Percentiles rank a stretch among this genome's conserved stretches.
phyloP scores from a whole-genome alignment of 2,329 filamentous ascomycete genomes.

The Trichoderma breve region DNA sequence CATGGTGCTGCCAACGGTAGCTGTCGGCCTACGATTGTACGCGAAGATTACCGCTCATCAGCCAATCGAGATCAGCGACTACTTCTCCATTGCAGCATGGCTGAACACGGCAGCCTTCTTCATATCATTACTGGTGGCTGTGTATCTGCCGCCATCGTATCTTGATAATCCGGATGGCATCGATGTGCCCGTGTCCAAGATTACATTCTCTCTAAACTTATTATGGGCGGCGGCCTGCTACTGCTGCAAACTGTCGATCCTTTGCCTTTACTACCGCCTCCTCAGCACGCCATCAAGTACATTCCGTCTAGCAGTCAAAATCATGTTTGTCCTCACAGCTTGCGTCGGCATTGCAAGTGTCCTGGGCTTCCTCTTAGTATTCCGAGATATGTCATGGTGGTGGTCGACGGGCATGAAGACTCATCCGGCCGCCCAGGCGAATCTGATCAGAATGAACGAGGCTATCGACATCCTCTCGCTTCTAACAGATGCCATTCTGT shows the following conservation, averaged over 20 bases:
- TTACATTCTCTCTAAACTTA: slow-evolving; percentile 10
- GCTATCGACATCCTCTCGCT: slow-evolving; percentile 13
- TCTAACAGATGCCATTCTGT: slow-evolving; percentile 6
- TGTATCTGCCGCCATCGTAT: slow-evolving; percentile 3
- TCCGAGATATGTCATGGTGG: slow-evolving; percentile 13
- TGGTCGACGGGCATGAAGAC: slow-evolving; percentile 8
- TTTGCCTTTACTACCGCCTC: slow-evolving; percentile 11
- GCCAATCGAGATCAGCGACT: slow-evolving; percentile 9
- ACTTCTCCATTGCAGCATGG: slow-evolving; percentile 10
- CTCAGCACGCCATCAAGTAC: slow-evolving; percentile 7
- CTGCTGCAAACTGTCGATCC: slow-evolving; percentile 6
- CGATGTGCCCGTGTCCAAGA: slow-evolving; percentile 9
- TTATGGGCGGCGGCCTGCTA: slow-evolving; percentile 4
- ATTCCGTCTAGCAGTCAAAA: neutral
- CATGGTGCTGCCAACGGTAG: slow-evolving; percentile 4
- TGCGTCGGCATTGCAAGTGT: neutral
- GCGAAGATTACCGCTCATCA: slow-evolving; percentile 12
- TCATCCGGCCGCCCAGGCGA: neutral
- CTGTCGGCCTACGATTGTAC: slow-evolving; percentile 6
- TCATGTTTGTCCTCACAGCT: slow-evolving; percentile 11
- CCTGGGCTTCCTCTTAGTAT: slow-evolving; percentile 4
- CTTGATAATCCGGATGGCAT: slow-evolving; percentile 11
- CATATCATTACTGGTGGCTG: neutral
- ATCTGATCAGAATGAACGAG: slow-evolving; percentile 10
- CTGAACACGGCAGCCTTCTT: neutral